Evolutionary conservation across 768 basidiomycete species (phyloP).

Genomic region (Chiua virens): DNA sequence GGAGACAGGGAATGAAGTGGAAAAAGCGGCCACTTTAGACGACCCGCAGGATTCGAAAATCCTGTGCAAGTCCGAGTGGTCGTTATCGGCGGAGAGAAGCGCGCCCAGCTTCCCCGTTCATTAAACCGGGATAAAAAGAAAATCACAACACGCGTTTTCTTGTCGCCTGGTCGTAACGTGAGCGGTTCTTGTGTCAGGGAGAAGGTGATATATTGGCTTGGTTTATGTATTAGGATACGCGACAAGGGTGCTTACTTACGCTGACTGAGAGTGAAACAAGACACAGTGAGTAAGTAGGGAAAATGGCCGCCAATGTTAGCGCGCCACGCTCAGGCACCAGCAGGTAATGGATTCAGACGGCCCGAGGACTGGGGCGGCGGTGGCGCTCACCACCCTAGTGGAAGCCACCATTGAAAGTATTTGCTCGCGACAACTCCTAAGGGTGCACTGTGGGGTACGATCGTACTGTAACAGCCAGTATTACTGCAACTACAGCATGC

Average conservation of each 20-base stretch:
- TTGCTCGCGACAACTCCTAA: no score
- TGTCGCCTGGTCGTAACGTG: background rate
- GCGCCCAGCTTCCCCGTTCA: background rate
- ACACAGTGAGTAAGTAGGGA: no score
- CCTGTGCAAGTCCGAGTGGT: background rate
- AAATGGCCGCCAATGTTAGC: background rate
- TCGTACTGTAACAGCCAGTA: no score
- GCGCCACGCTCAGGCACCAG: conserved; percentile 3
- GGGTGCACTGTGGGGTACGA: no score
- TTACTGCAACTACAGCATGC: no score
- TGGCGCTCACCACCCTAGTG: background rate
- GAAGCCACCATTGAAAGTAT: no score
- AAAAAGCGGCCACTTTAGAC: background rate
- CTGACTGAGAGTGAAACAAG: background rate
- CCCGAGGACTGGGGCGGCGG: background rate
- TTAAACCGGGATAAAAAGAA: background rate
- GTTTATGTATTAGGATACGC: background rate
- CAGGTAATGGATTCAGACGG: background rate
- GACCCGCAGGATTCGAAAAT: background rate
- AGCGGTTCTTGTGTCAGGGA: background rate
- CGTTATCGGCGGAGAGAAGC: background rate
- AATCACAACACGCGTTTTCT: background rate
- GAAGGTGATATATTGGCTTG: background rate
- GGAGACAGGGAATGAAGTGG: background rate
- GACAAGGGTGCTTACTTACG: no score